Conservation (phyloP, 306 rosid genomes). For the Lagenaria siceraria region DNA sequence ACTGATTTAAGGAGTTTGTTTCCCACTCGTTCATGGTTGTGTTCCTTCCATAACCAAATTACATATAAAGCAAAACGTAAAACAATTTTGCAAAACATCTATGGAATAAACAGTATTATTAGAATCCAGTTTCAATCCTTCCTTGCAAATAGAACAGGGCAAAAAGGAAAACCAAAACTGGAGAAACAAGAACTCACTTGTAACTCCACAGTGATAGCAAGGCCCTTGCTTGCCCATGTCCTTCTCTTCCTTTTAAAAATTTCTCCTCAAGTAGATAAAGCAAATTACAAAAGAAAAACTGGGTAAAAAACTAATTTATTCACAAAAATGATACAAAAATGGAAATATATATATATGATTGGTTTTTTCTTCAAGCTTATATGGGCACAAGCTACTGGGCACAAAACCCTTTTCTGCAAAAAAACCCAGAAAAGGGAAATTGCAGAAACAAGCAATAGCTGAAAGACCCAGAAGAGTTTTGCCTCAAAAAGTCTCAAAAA, state of each 20-base stretch:
- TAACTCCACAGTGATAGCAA: conserved; percentile 99
- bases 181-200: conserved; percentile 99
- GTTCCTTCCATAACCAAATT: not conserved
- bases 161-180: conserved; percentile 15
- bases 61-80: not conserved
- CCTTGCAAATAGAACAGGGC: conserved; percentile 1
- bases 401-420: conserved; percentile 36
- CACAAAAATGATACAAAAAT: conserved; percentile 8
- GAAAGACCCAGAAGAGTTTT: conserved; percentile 53
- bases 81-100: not conserved
- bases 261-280: conserved; percentile 27
- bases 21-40: not conserved
- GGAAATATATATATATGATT: not conserved
- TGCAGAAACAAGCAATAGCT: conserved; percentile 48
- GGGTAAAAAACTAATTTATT: conserved; percentile 15
- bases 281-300: conserved; percentile 16
- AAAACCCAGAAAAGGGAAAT: conserved; percentile 39
- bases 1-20: not conserved
- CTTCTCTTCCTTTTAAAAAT: conserved; percentile 15
- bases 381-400: conserved; percentile 17
- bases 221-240: conserved; percentile 98
- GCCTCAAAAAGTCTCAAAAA: conserved; percentile 27
- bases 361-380: conserved; percentile 15
- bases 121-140: not conserved
- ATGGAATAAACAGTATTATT: not conserved